Base-by-base conservation (phyloP, 805 yeast genomes). In the Schizosaccharomyces octosporus region DNA sequence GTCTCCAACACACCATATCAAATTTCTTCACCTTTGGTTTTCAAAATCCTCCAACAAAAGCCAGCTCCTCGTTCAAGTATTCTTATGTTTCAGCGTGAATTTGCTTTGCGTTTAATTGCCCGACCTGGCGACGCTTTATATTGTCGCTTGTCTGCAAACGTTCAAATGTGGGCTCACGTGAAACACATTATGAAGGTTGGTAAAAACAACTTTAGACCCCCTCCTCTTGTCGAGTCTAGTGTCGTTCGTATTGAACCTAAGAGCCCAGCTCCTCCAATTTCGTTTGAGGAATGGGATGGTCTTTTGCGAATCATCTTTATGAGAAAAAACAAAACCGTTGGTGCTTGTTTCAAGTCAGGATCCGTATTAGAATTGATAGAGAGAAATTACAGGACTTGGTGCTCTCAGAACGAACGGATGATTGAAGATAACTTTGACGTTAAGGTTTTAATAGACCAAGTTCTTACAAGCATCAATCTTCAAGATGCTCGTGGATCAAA, bases 151-250 rank as follows among this genome's bases (percentile, higher is more conserved):
- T 84, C 95, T 41, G 97, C 95, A 39, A 93, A 93, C 69, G 97
- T 93, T 1, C 98, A 93, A 70, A 90, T 93, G 97, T 93, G 97
- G 97, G 96, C 97, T n/a, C 87, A 87, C 65, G 97, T 93, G 17
- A 88, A 95, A 6, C 98, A 93, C 71, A 86, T 93, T 61, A 93
- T 93, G 98, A 93, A 93, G 72, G 98, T 93, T 39, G 97, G 97
- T 29, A 85, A 82, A 70, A 93, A 93, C 70, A 93, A 93, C 69
- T 93, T 93, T 76, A 79, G 96, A 67, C 98, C 98, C 29, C 98
- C 98, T 11, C 98, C 98, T 63, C 89, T 93, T 72, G 98, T 93
- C 63, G 98, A 93, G 72, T 88, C 97, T 0, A 84, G 95, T 43
- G 98, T 93, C 59, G 97, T 93, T 21, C 79, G 95, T 68, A 81